Conservation (phyloP, 805 yeast species). For the Sungouiella thailandica region DNA sequence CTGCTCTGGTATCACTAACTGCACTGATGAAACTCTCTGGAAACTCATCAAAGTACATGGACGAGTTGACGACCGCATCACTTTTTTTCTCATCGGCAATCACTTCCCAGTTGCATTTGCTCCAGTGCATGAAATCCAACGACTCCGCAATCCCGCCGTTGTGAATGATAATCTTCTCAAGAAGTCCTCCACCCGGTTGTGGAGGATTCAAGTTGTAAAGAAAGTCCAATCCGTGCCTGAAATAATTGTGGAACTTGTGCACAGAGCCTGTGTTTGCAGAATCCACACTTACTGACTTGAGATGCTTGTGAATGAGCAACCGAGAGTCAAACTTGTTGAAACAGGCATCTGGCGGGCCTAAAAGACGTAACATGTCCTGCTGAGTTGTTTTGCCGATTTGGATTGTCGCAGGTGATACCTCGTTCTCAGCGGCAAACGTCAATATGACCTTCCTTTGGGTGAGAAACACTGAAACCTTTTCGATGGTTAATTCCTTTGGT, state of each 20-base stretch:
- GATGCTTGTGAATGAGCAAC: constrained; percentile 35
- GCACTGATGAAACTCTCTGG: constrained; percentile 18
- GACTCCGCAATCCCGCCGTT: constrained; percentile 48
- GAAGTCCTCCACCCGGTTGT: constrained; percentile 23
- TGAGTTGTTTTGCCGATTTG: constrained; percentile 42
- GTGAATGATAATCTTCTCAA: constrained; percentile 47
- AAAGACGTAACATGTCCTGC: constrained; percentile 40
- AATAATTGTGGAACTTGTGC: constrained; percentile 52
- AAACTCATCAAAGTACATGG: constrained; percentile 29
- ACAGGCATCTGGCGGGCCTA: constrained; percentile 57
- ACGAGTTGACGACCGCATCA: constrained; percentile 16
- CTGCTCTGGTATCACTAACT: constrained; percentile 8
- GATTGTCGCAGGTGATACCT: constrained; percentile 3
- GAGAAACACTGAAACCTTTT: constrained; percentile 12
- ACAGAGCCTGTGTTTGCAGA: constrained; percentile 8
- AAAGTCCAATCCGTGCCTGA: constrained; percentile 49
- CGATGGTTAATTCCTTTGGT: constrained; percentile 2
- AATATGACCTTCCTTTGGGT: constrained; percentile 21
- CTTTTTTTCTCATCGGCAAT: constrained; percentile 6
- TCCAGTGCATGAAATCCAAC: constrained; percentile 51
- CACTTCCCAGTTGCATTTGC: constrained; percentile 43
- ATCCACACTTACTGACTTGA: constrained; percentile 7
- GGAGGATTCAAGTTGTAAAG: constrained; percentile 39
- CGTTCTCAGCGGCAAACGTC: constrained; percentile 8
- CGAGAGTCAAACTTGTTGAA: constrained; percentile 43